These are phyloP conservation scores for Pseudocohnilembus persalinus DNA, from an alignment of 169 alveolate species.

Conservation along the genomic window DNA sequence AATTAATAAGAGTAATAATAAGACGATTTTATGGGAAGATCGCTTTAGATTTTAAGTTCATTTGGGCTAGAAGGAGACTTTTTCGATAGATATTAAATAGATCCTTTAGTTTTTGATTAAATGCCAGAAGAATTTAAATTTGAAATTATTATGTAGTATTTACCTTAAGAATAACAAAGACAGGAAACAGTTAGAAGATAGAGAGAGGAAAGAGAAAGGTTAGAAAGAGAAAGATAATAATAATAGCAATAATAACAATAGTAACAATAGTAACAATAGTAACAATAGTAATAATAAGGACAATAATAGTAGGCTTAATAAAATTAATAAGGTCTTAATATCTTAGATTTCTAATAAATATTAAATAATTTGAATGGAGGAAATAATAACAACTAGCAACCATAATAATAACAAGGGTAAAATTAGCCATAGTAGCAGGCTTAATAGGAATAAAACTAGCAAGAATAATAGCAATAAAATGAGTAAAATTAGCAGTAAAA, in stretches of 20 bases:
- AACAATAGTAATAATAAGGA: conserved; percentile 9
- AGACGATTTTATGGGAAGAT: conserved; percentile 16
- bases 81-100: conserved; percentile 18
- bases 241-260: neutral
- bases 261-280: conserved; percentile 7
- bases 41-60: neutral
- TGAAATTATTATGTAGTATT: conserved; percentile 4
- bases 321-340: too few species aligned
- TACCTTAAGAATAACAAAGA: conserved; percentile 2
- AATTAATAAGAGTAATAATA: neutral
- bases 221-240: neutral
- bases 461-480: neutral
- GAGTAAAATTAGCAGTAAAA: neutral
- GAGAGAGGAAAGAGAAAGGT: neutral
- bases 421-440: neutral
- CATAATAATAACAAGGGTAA: neutral
- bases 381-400: too few species aligned
- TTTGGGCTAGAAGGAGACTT: conserved; percentile 7
- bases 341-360: too few species aligned
- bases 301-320: neutral
- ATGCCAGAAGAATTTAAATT: conserved; percentile 14
- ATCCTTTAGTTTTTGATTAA: conserved; percentile 4
- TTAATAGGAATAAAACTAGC: neutral
- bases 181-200: neutral
- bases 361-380: too few species aligned